These are phyloP conservation scores for Fusarium euwallaceae DNA, from an alignment of 2,329 filamentous ascomycete species.

Conservation along the genomic window DNA sequence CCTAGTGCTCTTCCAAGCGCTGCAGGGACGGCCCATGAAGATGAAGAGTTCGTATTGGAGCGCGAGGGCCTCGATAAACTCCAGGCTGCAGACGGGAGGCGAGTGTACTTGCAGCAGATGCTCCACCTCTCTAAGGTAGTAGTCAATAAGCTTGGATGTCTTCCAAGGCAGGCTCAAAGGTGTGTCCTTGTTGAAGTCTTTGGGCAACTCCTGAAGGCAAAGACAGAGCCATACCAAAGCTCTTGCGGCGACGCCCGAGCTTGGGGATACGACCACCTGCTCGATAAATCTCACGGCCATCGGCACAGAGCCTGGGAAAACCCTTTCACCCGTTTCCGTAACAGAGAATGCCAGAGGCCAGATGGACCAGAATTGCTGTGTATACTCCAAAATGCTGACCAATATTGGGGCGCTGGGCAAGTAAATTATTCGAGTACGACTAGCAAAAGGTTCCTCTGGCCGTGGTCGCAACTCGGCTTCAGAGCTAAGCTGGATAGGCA, in stretches of 20 bases:
- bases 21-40: conserved; percentile 67
- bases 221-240: conserved; percentile 59
- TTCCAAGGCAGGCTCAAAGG: conserved; percentile 49
- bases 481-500: neutral
- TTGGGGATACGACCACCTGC: neutral
- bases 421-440: neutral
- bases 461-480: neutral
- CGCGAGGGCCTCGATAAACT: conserved; percentile 66
- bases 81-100: conserved; percentile 52
- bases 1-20: conserved; percentile 65
- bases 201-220: conserved; percentile 56
- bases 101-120: conserved; percentile 2
- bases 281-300: conserved; percentile 7
- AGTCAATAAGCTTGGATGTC: conserved; percentile 28
- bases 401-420: conserved; percentile 1
- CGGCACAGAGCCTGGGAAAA: neutral
- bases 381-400: conserved; percentile 16
- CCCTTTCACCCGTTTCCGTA: neutral
- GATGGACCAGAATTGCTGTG: conserved; percentile 39
- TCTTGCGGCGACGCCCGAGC: conserved; percentile 44
- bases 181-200: conserved; percentile 46
- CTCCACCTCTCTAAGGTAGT: conserved; percentile 8
- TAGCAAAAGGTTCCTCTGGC: neutral
- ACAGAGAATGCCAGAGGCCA: conserved; percentile 16
- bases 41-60: conserved; percentile 66